Conservation (phyloP, 805 yeast species). For the Ogataea paraovalis region DNA sequence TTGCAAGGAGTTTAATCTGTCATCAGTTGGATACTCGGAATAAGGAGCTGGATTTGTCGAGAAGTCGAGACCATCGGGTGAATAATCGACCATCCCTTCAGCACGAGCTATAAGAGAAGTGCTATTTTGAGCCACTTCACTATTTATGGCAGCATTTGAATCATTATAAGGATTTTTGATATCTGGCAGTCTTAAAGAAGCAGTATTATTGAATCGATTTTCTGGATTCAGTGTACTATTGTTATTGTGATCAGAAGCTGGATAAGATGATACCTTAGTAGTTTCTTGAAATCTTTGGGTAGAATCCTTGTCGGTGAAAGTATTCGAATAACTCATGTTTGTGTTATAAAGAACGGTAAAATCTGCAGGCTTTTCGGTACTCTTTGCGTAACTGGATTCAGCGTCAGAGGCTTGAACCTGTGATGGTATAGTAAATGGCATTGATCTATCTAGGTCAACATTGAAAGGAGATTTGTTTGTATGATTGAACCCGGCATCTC, state of each 20-base stretch:
- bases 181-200: conserved; percentile 1
- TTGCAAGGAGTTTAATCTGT: conserved; percentile 8
- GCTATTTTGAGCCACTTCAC: background rate
- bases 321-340: conserved; percentile 2
- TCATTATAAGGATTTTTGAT: conserved; percentile 13
- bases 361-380: conserved; percentile 1
- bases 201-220: background rate
- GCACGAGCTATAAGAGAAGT: background rate
- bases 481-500: conserved; percentile 11
- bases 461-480: background rate
- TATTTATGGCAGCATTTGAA: background rate
- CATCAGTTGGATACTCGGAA: conserved; percentile 10
- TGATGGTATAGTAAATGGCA: background rate
- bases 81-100: background rate
- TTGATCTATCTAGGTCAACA: background rate
- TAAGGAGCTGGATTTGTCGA: background rate
- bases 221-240: background rate
- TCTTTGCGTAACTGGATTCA: background rate
- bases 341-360: conserved; percentile 2
- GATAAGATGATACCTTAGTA: background rate
- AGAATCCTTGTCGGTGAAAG: conserved; percentile 1
- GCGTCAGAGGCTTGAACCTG: background rate
- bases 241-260: background rate
- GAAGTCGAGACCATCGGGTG: background rate
- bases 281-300: background rate